Conservation (phyloP, 306 rosid genomes). For the Neltuma alba region DNA sequence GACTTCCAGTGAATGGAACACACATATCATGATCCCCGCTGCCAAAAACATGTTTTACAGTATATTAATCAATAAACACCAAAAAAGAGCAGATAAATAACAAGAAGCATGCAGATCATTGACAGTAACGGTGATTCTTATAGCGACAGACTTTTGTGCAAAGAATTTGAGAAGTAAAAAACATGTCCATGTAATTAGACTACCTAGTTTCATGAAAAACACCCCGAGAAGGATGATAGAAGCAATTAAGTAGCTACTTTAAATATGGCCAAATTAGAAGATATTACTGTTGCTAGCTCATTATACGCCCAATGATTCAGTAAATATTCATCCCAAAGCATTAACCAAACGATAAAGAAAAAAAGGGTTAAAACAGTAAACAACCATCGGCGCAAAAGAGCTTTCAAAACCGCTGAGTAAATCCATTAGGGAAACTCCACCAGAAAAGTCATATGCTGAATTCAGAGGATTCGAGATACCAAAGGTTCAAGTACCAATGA, state of each 20-base stretch:
- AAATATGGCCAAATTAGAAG: neutral
- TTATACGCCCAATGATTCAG: neutral
- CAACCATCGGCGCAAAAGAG: neutral
- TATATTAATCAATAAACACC: neutral
- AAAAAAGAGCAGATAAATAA: neutral
- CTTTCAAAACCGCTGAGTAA: neutral
- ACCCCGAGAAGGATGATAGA: neutral
- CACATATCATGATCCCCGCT: constrained; percentile 99
- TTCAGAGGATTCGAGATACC: neutral
- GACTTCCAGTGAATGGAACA: constrained; percentile 84
- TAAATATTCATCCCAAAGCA: too few relatives aligned
- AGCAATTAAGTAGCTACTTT: neutral
- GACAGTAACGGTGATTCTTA: neutral
- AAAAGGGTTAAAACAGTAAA: neutral
- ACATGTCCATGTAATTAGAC: neutral
- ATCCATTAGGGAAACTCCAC: neutral
- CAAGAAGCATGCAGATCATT: neutral
- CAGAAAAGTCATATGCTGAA: neutral
- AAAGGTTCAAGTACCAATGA: neutral
- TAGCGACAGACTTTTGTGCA: neutral
- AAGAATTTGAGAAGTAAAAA: neutral
- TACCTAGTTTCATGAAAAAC: neutral
- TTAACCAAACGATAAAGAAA: too few relatives aligned
- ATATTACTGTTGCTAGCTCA: neutral
- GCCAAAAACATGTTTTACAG: constrained; percentile 26